Base-by-base conservation (phyloP, 495 filamentous ascomycete genomes). In the Aspergillus nidulans region DNA sequence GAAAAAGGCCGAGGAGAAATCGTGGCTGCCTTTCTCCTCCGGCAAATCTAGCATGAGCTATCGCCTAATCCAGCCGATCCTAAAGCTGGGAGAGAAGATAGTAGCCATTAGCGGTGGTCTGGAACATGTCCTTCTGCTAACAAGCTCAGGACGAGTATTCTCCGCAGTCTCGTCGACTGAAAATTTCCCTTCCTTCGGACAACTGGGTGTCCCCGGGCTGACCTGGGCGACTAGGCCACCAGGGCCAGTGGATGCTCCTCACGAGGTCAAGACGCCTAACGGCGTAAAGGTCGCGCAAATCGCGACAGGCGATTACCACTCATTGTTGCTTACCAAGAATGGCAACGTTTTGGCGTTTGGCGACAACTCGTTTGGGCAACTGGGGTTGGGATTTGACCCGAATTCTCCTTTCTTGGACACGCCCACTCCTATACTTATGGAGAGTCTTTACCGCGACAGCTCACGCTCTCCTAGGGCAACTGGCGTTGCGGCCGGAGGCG, bases 341-440 rank as follows among this genome's bases (percentile, higher is more conserved):
- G 94, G 94, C 34, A 77, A 80, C 21, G 78, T 91, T n/a, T 96
- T 91, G 68, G 75, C 83, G 23, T 98, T 96, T 69, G 94, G 94
- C 19, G 91, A 96, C 65, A 97, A 97, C 67, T 84, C 85, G 0
- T 77, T 79, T 50, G 94, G 94, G 28, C 94, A 97, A 68, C 73
- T 97, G 9, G 92, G 92, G 6, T 82, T 91, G 57, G 81, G 88
- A 44, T 82, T 77, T 42, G 80, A 82, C 46, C 63, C 81, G 0
- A 80, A 85, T 32, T 66, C 79, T 10, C 77, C 82, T 9, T 81
- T 73, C 54, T 72, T 86, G 49, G 90, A 94, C 63, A 75, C 75
- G 0, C 92, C 94, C 1, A 81, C 83, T 5, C 75, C 77, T 0
- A 57, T 97, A 5, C 83, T 86, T 0, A 74, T 90, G 52, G 77